Conservation (phyloP, 768 basidiomycete species). For the Gyrodon lividus region DNA sequence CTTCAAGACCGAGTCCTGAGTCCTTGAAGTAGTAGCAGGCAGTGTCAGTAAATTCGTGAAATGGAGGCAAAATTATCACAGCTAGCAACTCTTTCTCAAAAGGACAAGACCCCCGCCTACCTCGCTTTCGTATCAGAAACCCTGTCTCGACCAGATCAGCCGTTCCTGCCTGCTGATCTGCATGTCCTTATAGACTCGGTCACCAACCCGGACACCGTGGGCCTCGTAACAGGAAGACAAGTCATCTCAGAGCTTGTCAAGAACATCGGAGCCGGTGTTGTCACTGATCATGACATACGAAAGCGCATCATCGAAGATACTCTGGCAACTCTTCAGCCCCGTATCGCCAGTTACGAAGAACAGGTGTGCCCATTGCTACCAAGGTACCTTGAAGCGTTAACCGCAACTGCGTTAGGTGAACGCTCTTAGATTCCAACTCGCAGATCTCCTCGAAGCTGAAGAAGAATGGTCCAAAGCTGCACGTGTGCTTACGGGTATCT, state of each 20-base stretch:
- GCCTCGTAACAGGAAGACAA: conserved; percentile 86
- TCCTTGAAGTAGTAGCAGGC: neutral
- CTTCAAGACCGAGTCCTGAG: neutral
- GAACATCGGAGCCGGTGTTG: conserved; percentile 53
- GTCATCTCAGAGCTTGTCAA: conserved; percentile 84
- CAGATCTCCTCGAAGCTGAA: conserved; percentile 82
- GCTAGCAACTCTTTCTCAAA: conserved; percentile 65
- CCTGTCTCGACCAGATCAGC: conserved; percentile 49
- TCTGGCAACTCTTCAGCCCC: conserved; percentile 65
- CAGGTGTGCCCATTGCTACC: conserved; percentile 57
- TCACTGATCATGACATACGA: conserved; percentile 54
- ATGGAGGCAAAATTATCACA: conserved; percentile 73
- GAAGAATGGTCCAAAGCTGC: conserved; percentile 96
- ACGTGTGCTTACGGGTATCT: conserved; percentile 87
- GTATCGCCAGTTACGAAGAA: conserved; percentile 92
- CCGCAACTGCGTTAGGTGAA: conserved; percentile 57
- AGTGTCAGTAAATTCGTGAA: neutral
- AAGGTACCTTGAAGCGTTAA: conserved; percentile 10
- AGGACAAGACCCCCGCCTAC: conserved; percentile 81
- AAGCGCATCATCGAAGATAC: conserved; percentile 78
- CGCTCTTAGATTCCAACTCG: conserved; percentile 81
- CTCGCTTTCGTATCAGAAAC: conserved; percentile 66
- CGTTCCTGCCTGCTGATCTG: conserved; percentile 52
- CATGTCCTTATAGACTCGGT: conserved; percentile 76
- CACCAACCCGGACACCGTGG: conserved; percentile 76